Conservation (phyloP, 176 grass and related monocot species). For the Aegilops sharonensis region DNA sequence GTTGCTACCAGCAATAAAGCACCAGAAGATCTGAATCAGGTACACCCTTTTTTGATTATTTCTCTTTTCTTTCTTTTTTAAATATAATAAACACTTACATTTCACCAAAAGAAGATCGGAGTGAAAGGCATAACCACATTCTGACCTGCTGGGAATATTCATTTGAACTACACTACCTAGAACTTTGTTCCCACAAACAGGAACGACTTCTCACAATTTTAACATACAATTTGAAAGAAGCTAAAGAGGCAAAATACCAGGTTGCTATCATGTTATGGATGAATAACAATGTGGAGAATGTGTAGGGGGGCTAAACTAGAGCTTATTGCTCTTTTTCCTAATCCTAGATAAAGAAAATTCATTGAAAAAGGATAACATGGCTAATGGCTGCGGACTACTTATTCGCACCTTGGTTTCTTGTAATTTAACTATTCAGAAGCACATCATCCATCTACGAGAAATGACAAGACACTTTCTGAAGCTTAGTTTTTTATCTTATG, state of each 20-base stretch:
- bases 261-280: neutral
- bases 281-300: neutral
- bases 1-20: slow-evolving; percentile 84
- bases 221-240: neutral
- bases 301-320: neutral
- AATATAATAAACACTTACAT: neutral
- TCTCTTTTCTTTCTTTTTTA: neutral
- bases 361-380: neutral
- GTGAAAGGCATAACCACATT: slow-evolving; percentile 13
- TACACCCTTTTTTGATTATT: neutral
- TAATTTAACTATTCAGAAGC: neutral
- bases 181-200: neutral
- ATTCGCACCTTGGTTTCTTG: neutral
- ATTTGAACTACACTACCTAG: neutral
- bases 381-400: slow-evolving; percentile 13
- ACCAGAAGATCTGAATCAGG: slow-evolving; percentile 95
- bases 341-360: neutral
- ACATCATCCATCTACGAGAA: neutral
- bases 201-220: neutral
- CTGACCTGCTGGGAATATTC: neutral
- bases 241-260: neutral
- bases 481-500: neutral
- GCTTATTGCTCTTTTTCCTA: neutral
- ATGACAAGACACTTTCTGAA: neutral
- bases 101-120: neutral